These are phyloP conservation scores for Fusarium sp. DNA, from an alignment of 2,329 filamentous ascomycete genomes.

Conservation along the genomic window DNA sequence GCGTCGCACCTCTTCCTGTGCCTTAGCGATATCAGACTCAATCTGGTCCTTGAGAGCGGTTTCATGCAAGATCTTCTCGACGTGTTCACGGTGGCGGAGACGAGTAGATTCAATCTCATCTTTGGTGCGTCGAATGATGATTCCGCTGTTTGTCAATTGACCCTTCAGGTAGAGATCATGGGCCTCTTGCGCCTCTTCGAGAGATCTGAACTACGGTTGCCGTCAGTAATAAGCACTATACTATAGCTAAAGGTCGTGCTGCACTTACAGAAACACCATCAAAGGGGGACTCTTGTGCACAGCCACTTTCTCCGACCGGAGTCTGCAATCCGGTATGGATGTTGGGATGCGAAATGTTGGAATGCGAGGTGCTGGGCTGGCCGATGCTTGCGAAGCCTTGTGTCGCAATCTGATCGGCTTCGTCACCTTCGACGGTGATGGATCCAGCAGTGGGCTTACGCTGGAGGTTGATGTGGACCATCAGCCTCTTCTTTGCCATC, in stretches of 20 bases:
- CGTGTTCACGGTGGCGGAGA: neutral
- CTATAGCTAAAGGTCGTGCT: fast-evolving
- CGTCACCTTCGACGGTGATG: neutral
- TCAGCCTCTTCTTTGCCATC: neutral
- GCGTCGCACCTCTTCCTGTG: neutral
- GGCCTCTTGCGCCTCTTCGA: neutral
- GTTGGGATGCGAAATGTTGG: neutral
- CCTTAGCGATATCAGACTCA: neutral
- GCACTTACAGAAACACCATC: neutral
- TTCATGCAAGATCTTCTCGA: neutral
- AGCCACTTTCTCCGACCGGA: neutral
- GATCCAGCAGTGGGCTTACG: neutral
- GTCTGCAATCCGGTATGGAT: neutral
- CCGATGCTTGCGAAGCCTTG: neutral
- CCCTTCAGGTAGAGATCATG: neutral
- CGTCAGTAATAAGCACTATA: neutral
- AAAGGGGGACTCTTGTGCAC: neutral
- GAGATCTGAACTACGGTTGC: neutral
- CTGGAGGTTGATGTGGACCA: neutral
- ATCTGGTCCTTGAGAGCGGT: neutral
- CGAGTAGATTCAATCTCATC: neutral
- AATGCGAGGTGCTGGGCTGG: neutral
- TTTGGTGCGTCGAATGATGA: neutral
- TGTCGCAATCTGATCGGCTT: neutral
- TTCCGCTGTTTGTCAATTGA: neutral